Conservation (phyloP, 2,329 filamentous ascomycete species). For the Beauveria varroae region DNA sequence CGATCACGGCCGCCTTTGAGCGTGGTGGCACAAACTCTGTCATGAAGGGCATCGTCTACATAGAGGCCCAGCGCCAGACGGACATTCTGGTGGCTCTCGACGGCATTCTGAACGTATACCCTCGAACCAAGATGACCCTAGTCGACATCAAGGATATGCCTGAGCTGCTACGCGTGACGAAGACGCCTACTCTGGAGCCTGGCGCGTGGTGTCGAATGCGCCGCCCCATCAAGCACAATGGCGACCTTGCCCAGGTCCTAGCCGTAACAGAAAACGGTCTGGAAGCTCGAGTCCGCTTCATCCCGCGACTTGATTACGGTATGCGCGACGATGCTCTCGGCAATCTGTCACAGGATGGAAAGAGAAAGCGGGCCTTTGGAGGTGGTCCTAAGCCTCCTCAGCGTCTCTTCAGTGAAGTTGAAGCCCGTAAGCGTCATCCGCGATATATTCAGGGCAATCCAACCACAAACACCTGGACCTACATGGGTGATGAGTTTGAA, state of each 20-base stretch:
- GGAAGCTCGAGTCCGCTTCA: slow-evolving; percentile 77
- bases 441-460: slow-evolving; percentile 56
- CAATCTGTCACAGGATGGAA: slow-evolving; percentile 48
- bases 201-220: slow-evolving; percentile 89
- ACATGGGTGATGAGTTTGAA: slow-evolving; percentile 82
- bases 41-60: slow-evolving; percentile 93
- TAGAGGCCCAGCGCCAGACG: slow-evolving; percentile 81
- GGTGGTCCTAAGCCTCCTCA: slow-evolving; percentile 70
- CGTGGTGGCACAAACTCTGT: slow-evolving; percentile 66
- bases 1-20: slow-evolving; percentile 88
- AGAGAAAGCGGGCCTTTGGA: slow-evolving; percentile 67
- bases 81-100: slow-evolving; percentile 80
- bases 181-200: slow-evolving; percentile 75
- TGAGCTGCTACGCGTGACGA: slow-evolving; percentile 83
- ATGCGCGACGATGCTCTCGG: slow-evolving; percentile 63
- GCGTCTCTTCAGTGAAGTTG: slow-evolving; percentile 83
- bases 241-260: slow-evolving; percentile 85
- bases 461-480: slow-evolving; percentile 74
- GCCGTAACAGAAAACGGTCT: slow-evolving; percentile 90
- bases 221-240: slow-evolving; percentile 70
- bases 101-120: slow-evolving; percentile 82
- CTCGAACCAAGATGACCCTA: slow-evolving; percentile 75
- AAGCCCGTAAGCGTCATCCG: slow-evolving; percentile 82
- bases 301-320: slow-evolving; percentile 89
- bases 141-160: slow-evolving; percentile 98